These are phyloP conservation scores for Arthroderma sp. DNA, from an alignment of 2,329 filamentous ascomycete genomes.

Conservation along the genomic window DNA sequence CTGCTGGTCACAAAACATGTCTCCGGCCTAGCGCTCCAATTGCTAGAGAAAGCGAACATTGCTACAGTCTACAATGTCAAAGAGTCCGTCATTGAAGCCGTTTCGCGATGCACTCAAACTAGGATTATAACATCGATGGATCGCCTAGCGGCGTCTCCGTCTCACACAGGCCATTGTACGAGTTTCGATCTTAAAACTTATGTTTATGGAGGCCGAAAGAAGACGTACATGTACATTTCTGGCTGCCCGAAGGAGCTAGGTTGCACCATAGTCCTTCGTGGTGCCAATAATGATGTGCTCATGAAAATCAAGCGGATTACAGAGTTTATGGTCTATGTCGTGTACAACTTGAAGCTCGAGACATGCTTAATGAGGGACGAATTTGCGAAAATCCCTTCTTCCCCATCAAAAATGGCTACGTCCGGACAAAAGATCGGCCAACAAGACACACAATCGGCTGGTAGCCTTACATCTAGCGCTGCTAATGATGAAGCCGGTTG, in stretches of 20 bases:
- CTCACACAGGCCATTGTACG: constrained; percentile 66
- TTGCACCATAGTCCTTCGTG: constrained; percentile 85
- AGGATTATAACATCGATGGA: constrained; percentile 90
- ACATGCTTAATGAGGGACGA: constrained; percentile 90
- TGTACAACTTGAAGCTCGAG: constrained; percentile 93
- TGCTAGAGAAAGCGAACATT: constrained; percentile 77
- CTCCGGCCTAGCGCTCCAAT: constrained; percentile 77
- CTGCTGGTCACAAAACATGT: constrained; percentile 88
- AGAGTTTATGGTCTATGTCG: constrained; percentile 98
- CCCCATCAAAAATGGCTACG: constrained; percentile 9
- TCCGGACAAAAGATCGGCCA: constrained; percentile 12
- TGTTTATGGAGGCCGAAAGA: constrained; percentile 70
- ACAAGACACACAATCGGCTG: not conserved
- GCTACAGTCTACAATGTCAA: constrained; percentile 96
- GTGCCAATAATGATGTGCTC: constrained; percentile 59
- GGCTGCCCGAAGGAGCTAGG: constrained; percentile 82
- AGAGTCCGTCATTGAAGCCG: constrained; percentile 84
- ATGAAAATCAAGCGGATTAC: constrained; percentile 80
- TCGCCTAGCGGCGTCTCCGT: constrained; percentile 66
- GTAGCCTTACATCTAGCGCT: not conserved
- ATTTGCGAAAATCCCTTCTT: constrained; percentile 63
- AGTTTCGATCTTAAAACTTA: constrained; percentile 95
- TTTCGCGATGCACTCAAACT: constrained; percentile 82
- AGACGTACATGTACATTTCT: constrained; percentile 91
- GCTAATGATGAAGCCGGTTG: not conserved